These are phyloP conservation scores for Mallotus repandus DNA, from an alignment of 441 rosid species.

Conservation along the genomic window DNA sequence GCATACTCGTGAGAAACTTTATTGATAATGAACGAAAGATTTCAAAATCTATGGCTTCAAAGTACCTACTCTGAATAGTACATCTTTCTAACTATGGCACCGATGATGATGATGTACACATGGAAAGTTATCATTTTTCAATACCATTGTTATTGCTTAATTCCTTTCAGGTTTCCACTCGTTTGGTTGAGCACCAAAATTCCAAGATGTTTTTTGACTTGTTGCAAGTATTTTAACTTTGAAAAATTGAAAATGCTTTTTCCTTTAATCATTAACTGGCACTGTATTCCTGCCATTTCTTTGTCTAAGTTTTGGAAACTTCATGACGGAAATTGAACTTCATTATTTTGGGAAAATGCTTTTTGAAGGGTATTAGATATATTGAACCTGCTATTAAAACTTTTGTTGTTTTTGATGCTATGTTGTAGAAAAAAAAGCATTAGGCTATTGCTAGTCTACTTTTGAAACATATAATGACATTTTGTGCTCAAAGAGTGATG, in stretches of 20 bases:
- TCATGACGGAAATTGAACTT: background rate
- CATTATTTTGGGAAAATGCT: background rate
- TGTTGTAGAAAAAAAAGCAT: background rate
- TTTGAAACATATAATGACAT: background rate
- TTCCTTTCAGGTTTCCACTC: background rate
- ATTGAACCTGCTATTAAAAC: background rate
- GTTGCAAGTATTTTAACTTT: background rate
- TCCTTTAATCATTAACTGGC: background rate
- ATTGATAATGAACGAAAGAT: background rate
- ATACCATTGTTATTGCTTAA: background rate
- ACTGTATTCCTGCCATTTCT: background rate
- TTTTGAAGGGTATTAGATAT: background rate
- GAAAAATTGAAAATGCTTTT: background rate
- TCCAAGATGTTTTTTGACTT: constrained; percentile 6
- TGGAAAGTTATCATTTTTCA: background rate
- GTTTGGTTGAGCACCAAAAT: background rate
- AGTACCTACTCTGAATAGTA: background rate
- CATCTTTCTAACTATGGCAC: background rate
- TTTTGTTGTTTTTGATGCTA: background rate
- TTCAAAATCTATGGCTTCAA: background rate
- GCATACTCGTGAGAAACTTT: background rate
- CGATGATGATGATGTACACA: too few species aligned
- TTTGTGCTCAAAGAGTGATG: background rate
- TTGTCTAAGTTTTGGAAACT: background rate
- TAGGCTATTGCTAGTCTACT: background rate